Evolutionary conservation across 2,329 filamentous ascomycete genomes (phyloP), one percentile per base, ranked within the genome.

Genomic region (Penicillium sp.): DNA sequence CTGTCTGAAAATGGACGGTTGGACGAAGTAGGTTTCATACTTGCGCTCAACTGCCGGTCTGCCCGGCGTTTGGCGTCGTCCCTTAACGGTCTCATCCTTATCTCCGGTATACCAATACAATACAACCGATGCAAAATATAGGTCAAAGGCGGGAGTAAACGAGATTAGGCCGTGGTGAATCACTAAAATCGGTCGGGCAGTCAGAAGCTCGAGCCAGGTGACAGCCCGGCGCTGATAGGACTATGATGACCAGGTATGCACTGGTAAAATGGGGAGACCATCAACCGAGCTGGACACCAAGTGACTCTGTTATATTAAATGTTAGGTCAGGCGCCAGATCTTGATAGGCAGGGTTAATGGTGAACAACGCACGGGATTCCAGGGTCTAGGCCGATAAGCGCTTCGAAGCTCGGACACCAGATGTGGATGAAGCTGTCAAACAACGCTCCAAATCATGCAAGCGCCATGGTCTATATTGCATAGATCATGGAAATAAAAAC

Each of bases 1-100:
- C 77, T 72, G 58, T 73, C 70, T 51, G 77, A 76, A 32, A 72
- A 69, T 33, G 69, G 61, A 49, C 69, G 69, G 54, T 67, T 68
- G 19, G 66, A 64, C 39, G 73, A 69, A 44, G 68, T 69, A 33
- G 63, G 66, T 56, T 64, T 70, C 62, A 71, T 74, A 53, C 60
- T 66, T 62, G 70, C 58, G 48, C 61, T 66, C 45, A 75, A 61
- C 61, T 69, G 71, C 45, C 69, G 70, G 29, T 66, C 63, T 42
- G 67, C 63, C 52, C 70, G 67, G 63, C 69, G 69, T 61, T 72
- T 72, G 38, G 67, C 53, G 49, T 69, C 67, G 50, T 74, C 73
- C 52, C 64, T 59, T 45, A 62, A 53, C 41, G 69, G 65, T 62
- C 55, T 60, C 67, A 69, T 69, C 10, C 47, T 62, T 21, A 49